Conservation (phyloP, 495 filamentous ascomycete genomes). For the Patellaria atrata region DNA sequence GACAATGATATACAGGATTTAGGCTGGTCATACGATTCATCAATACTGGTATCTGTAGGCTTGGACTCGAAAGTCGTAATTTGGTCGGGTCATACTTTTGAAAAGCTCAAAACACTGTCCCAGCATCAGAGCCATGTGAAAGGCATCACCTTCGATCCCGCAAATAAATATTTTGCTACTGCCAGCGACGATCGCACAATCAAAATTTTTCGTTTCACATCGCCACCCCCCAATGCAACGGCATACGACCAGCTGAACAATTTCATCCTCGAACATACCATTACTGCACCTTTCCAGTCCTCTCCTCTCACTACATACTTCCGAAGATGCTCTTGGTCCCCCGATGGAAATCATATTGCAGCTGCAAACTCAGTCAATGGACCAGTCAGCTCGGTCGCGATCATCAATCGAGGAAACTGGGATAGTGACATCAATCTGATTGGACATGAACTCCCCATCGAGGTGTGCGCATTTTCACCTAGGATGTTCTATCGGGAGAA, state of each 20-base stretch:
- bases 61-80: conserved; percentile 96
- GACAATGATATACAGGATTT: conserved; percentile 98
- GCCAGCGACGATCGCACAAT: conserved; percentile 94
- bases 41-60: conserved; percentile 87
- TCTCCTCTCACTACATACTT: conserved; percentile 96
- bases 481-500: conserved; percentile 71
- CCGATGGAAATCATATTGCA: conserved; percentile 92
- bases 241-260: conserved; percentile 90
- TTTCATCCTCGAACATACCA: conserved; percentile 79
- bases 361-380: conserved; percentile 95
- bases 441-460: conserved; percentile 89
- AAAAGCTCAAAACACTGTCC: conserved; percentile 85
- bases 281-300: conserved; percentile 66
- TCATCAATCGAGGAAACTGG: conserved; percentile 85
- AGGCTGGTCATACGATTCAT: conserved; percentile 93
- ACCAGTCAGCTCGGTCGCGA: conserved; percentile 90
- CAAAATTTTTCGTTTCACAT: conserved; percentile 89
- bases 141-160: conserved; percentile 94
- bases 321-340: conserved; percentile 89
- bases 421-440: conserved; percentile 95
- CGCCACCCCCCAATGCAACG: conserved; percentile 81
- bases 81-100: conserved; percentile 95
- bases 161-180: conserved; percentile 98
- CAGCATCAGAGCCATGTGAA: conserved; percentile 96
- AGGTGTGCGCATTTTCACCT: conserved; percentile 94